Evolutionary conservation across 768 basidiomycete genomes (phyloP).

Genomic region (Lactarius deliciosus): DNA sequence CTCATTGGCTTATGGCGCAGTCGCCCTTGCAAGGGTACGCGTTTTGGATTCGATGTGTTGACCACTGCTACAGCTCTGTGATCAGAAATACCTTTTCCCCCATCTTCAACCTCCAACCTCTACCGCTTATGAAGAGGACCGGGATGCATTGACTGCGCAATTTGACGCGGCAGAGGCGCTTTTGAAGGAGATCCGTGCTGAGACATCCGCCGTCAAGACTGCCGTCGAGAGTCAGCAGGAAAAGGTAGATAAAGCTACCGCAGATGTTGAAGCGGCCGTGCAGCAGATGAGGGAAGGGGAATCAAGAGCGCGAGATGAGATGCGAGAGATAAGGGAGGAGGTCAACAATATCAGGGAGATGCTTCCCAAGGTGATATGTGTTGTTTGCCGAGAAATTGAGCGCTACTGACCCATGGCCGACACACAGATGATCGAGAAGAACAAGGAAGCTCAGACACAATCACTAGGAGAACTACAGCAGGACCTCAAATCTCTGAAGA

Average conservation of each 20-base stretch:
- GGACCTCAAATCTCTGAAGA: conserved; percentile 92
- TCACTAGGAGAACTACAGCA: conserved; percentile 87
- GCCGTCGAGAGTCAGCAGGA: conserved; percentile 77
- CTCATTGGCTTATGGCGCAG: conserved; percentile 74
- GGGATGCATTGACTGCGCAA: conserved; percentile 79
- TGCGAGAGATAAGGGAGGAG: conserved; percentile 90
- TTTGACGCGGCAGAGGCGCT: conserved; percentile 87
- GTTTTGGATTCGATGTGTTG: neutral
- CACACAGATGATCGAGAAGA: conserved; percentile 89
- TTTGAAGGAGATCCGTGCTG: conserved; percentile 74
- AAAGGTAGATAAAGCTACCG: conserved; percentile 67
- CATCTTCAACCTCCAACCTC: conserved; percentile 86
- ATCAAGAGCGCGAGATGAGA: conserved; percentile 75
- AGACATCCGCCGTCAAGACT: conserved; percentile 67
- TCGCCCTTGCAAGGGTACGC: conserved; percentile 73
- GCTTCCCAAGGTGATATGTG: conserved; percentile 76
- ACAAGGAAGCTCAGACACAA: conserved; percentile 79
- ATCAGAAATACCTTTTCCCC: conserved; percentile 85
- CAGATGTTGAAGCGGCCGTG: conserved; percentile 71
- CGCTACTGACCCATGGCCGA: conserved; percentile 12
- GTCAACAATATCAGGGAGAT: conserved; percentile 87
- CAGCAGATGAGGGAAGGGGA: conserved; percentile 78
- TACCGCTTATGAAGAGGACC: conserved; percentile 87
- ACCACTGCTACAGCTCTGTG: neutral
- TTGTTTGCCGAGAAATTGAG: conserved; percentile 12